Conservation (phyloP, 2,329 filamentous ascomycete genomes). For the Pseudogymnoascus sp. region DNA sequence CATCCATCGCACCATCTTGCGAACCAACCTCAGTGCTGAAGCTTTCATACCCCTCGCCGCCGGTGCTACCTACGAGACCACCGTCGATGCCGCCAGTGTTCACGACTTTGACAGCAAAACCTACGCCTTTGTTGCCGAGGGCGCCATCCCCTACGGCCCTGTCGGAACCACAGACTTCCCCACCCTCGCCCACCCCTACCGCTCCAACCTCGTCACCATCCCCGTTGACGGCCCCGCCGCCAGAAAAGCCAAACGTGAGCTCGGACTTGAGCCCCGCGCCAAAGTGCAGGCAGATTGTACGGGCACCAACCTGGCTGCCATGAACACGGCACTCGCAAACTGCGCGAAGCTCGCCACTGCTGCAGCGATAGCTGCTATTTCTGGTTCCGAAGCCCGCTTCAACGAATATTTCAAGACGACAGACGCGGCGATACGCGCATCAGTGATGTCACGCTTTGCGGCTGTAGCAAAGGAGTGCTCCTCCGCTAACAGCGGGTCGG, state of each 20-base stretch:
- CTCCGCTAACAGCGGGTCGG: constrained; percentile 38
- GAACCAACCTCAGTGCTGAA: constrained; percentile 28
- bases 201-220: constrained; percentile 50
- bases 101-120: constrained; percentile 40
- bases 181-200: constrained; percentile 44
- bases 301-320: constrained; percentile 35
- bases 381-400: constrained; percentile 41
- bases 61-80: constrained; percentile 33
- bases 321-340: constrained; percentile 44
- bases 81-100: constrained; percentile 36
- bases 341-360: constrained; percentile 44
- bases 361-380: constrained; percentile 44
- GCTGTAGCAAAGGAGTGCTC: constrained; percentile 48
- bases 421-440: constrained; percentile 34
- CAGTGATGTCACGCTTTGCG: constrained; percentile 43
- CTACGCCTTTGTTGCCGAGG: constrained; percentile 48
- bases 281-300: constrained; percentile 46
- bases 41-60: constrained; percentile 35
- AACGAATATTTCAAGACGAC: constrained; percentile 58
- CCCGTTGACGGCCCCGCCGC: constrained; percentile 49
- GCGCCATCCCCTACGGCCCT: constrained; percentile 48
- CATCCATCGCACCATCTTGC: constrained; percentile 32
- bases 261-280: constrained; percentile 40
- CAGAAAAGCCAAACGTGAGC: constrained; percentile 35
- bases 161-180: constrained; percentile 43